Evolutionary conservation across 2,329 filamentous ascomycete species (phyloP).

Genomic region (Phoma herbarum): DNA sequence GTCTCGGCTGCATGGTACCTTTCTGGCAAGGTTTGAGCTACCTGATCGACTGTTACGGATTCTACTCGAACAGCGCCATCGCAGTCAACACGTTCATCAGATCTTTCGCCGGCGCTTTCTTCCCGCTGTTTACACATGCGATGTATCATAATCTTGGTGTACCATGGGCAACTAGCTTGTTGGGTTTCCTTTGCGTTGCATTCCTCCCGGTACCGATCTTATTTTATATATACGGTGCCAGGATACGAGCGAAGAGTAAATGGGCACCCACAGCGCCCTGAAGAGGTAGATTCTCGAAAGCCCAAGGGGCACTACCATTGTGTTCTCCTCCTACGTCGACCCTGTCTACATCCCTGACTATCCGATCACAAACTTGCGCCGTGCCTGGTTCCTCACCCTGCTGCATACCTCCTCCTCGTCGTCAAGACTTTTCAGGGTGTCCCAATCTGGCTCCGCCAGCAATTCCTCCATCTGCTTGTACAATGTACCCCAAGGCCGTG

Average conservation of each 20-base stretch:
- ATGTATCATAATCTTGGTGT: conserved; percentile 56
- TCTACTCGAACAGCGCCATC: conserved; percentile 57
- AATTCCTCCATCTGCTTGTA: conserved; percentile 4
- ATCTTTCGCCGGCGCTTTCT: conserved; percentile 59
- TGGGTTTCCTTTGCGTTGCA: conserved; percentile 45
- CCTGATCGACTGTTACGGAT: conserved; percentile 71
- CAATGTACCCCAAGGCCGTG: not conserved
- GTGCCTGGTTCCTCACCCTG: conserved; percentile 5
- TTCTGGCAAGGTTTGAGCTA: conserved; percentile 89
- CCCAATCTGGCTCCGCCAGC: conserved; percentile 17
- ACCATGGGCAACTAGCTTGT: conserved; percentile 45
- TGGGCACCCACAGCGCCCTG: conserved; percentile 37
- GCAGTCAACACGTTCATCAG: conserved; percentile 62
- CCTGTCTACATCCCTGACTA: not conserved
- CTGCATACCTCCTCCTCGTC: not conserved
- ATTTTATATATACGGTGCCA: conserved; percentile 49
- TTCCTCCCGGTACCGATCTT: conserved; percentile 49
- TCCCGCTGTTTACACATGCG: conserved; percentile 59
- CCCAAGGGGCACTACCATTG: not conserved
- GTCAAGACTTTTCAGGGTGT: not conserved
- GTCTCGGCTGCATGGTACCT: conserved; percentile 78
- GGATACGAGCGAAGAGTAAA: conserved; percentile 44
- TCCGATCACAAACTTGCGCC: conserved; percentile 4
- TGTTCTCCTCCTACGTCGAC: not conserved
- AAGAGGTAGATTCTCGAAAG: not conserved